Evolutionary conservation across 768 basidiomycete species (phyloP).

Genomic region (Cystofilobasidium bisporidii): DNA sequence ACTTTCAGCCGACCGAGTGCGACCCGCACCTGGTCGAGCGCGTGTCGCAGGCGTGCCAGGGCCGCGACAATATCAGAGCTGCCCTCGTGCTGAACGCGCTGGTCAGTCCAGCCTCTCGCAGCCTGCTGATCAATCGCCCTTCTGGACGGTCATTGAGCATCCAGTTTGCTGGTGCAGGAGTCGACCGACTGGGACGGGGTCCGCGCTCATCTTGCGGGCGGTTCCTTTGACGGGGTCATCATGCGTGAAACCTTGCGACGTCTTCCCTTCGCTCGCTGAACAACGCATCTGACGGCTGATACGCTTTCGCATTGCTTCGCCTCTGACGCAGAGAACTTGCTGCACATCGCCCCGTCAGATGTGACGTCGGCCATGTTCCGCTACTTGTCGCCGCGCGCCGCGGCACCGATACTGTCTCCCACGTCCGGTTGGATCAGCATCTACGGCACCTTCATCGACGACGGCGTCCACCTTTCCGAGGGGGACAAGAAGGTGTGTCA

Average conservation of each 20-base stretch:
- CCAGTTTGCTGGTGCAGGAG: too few relatives aligned
- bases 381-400: not conserved
- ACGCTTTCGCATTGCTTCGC: too few relatives aligned
- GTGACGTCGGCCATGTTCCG: conserved; percentile 15
- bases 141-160: too few relatives aligned
- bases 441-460: conserved; percentile 18
- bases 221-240: not conserved
- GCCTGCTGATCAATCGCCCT: too few relatives aligned
- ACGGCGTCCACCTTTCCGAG: conserved; percentile 5
- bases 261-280: too few relatives aligned
- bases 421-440: not conserved
- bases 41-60: not conserved
- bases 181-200: not conserved
- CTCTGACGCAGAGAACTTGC: conserved; percentile 21
- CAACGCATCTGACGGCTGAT: too few relatives aligned
- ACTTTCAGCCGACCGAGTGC: conserved; percentile 15
- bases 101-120: not conserved
- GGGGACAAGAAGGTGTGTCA: conserved; percentile 11
- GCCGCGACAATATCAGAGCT: not conserved
- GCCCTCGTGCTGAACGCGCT: conserved; percentile 5
- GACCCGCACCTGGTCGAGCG: conserved; percentile 6
- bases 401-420: not conserved
- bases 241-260: not conserved
- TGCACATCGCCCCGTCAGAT: conserved; percentile 12
- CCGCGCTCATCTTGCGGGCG: not conserved